phyloP scores from a whole-genome alignment of 1,284 basidiomycete genomes.

The Papiliotrema nemorosa region DNA sequence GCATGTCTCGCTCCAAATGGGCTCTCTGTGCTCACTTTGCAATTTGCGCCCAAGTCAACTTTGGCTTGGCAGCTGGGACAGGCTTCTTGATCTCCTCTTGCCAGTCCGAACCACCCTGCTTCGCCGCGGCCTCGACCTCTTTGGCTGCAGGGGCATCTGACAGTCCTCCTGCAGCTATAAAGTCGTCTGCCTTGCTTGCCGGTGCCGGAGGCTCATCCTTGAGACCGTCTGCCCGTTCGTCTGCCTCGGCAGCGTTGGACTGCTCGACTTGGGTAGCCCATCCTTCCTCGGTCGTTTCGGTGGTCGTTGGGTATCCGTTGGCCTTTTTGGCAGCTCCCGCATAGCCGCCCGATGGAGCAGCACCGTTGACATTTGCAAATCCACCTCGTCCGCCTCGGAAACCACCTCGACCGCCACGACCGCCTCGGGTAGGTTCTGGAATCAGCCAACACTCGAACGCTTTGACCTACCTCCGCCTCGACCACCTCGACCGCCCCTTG shows the following conservation, averaged over 20 bases:
- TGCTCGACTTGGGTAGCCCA: conserved; percentile 41
- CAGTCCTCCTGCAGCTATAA: conserved; percentile 40
- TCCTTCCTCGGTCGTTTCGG: conserved; percentile 38
- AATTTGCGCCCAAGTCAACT: conserved; percentile 52
- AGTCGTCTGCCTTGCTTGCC: conserved; percentile 36
- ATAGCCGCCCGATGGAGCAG: too few species aligned
- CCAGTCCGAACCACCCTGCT: conserved; percentile 33
- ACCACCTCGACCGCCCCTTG: conserved; percentile 44
- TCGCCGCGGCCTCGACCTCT: conserved; percentile 41
- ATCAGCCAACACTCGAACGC: background rate
- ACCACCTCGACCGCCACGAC: conserved; percentile 34
- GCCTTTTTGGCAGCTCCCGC: conserved; percentile 16
- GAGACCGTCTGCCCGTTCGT: conserved; percentile 4
- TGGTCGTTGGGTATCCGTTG: conserved; percentile 33
- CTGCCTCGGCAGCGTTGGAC: conserved; percentile 25
- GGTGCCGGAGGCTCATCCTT: conserved; percentile 9
- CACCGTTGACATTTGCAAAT: conserved; percentile 24
- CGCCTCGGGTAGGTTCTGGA: conserved; percentile 33
- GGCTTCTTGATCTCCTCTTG: conserved; percentile 35
- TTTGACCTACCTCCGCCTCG: conserved; percentile 30
- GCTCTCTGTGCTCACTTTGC: conserved; percentile 40
- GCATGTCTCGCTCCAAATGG: background rate
- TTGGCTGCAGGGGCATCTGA: conserved; percentile 41
- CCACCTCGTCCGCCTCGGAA: conserved; percentile 42
- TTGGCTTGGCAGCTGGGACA: conserved; percentile 36